Conservation (phyloP, 768 basidiomycete genomes). For the Gloeophyllum trabeum region DNA sequence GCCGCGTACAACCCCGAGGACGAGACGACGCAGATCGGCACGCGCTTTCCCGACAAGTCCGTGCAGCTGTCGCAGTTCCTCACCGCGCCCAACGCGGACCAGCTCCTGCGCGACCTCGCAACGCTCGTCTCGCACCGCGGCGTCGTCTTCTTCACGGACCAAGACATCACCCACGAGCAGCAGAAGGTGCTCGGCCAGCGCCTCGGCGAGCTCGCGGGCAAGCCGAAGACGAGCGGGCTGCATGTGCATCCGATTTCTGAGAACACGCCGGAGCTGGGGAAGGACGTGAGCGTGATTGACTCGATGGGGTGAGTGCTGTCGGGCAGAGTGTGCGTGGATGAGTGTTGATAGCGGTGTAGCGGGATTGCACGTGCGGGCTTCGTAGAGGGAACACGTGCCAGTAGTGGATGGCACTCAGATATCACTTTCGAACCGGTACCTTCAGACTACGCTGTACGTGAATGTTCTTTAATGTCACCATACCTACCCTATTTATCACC, state of each 20-base stretch:
- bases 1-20: conserved; percentile 22
- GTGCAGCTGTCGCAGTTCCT: conserved; percentile 37
- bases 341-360: conserved; percentile 10
- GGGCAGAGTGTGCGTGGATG: background rate
- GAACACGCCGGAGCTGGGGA: conserved; percentile 34
- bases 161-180: conserved; percentile 36
- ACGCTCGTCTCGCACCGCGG: conserved; percentile 42
- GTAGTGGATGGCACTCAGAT: conserved; percentile 41
- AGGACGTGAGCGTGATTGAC: conserved; percentile 42
- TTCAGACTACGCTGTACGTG: conserved; percentile 40
- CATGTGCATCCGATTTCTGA: conserved; percentile 49
- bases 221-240: conserved; percentile 33
- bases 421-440: conserved; percentile 53
- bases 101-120: conserved; percentile 42
- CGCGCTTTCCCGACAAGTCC: conserved; percentile 30
- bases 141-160: conserved; percentile 53
- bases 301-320: conserved; percentile 22
- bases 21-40: conserved; percentile 47
- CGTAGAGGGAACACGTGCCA: conserved; percentile 23
- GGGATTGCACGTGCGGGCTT: conserved; percentile 27
- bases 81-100: conserved; percentile 31
- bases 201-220: conserved; percentile 37
- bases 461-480: background rate
- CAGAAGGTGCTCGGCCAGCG: conserved; percentile 38
- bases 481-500: background rate